Base-by-base conservation (phyloP, 257 asterid species). In the Plectranthus barbatus region DNA sequence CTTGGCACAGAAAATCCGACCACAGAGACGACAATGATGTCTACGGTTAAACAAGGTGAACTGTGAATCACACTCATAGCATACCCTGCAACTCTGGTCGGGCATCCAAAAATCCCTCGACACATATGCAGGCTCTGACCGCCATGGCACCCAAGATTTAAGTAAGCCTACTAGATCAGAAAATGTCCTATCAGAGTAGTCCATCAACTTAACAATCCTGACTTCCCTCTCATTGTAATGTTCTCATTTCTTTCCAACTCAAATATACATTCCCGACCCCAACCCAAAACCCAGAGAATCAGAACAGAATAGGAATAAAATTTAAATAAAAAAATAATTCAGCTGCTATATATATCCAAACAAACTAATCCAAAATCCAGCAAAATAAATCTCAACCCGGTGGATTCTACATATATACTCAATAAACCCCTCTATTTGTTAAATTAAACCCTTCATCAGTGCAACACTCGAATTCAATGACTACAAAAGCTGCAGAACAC, bases 71-170 rank as follows among this genome's bases (percentile, higher is more conserved):
- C 99, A 92, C 60, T 92, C 97, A 68, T 92, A 92, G 81, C 99
- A 92, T 37, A 92, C 97, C 81, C 83, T 79, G 83, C 99, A 92
- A 62, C 96, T 92, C 77, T 83, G 76, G 69, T 92, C 99, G 68
- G 97, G 99, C 97, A 92, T 92, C 99, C 99, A 92, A 70, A 92
- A 92, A 74, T 89, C 99, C 84, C 94, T 83, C 7, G 96, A 85
- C 75, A 80, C 82, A 56, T 86, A 79, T 61, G 88, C 77, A 46
- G 95, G 92, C 73, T 84, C 92, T 21, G 83, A 67, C 74, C 86
- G 81, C 86, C 87, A 74, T 71, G 88, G 87, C 65, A 85, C 54
- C 99, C 99, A 92, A 34, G 91, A 79, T 76, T 89, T 89, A 1
- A 89, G 60, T 50, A 81, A 48, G 64, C 82, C 83, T 56, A 82